A percentile compares a stretch with the other conserved stretches of the same genome.
phyloP scores from a whole-genome alignment of 441 rosid genomes.

The Euphorbia schlechtendalii region DNA sequence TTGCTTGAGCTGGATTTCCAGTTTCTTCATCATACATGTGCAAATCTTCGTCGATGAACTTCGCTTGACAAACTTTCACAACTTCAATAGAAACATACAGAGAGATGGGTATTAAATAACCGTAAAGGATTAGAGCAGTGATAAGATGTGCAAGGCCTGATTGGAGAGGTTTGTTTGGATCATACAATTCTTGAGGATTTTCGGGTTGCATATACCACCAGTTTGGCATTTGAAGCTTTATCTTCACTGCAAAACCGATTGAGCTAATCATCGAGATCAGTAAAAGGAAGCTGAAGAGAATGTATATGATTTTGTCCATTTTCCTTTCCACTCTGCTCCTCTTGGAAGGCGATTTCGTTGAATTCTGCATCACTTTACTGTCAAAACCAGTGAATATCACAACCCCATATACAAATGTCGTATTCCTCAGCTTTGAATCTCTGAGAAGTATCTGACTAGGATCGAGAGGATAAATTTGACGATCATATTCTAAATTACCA shows the following conservation, averaged over 20 bases:
- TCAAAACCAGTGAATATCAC: conserved; percentile 90
- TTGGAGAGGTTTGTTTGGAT: conserved; percentile 42
- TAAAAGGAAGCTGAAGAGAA: conserved; percentile 69
- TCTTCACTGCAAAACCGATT: conserved; percentile 74
- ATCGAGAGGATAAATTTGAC: conserved; percentile 65
- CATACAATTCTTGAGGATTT: conserved; percentile 40
- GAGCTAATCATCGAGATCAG: conserved; percentile 72
- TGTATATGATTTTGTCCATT: conserved; percentile 85
- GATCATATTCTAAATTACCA: conserved; percentile 74
- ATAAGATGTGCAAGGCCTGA: conserved; percentile 78
- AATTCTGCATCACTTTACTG: conserved; percentile 94
- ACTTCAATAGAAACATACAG: conserved; percentile 94
- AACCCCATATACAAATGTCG: conserved; percentile 72
- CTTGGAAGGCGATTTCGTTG: conserved; percentile 84
- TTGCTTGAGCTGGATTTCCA: conserved; percentile 76
- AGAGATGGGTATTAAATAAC: conserved; percentile 90
- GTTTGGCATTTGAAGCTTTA: conserved; percentile 59
- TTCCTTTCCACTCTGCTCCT: conserved; percentile 82
- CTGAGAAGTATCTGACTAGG: conserved; percentile 91
- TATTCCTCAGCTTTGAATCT: conserved; percentile 94
- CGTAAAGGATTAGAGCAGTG: conserved; percentile 90
- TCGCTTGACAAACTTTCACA: conserved; percentile 91
- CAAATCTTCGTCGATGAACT: conserved; percentile 73
- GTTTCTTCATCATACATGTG: conserved; percentile 86
- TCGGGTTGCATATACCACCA: conserved; percentile 78